A percentile compares a stretch with the other conserved stretches of the same genome.
Evolutionary conservation across 176 grass and related monocot genomes (phyloP).

Genomic region (Oryza rufipogon): DNA sequence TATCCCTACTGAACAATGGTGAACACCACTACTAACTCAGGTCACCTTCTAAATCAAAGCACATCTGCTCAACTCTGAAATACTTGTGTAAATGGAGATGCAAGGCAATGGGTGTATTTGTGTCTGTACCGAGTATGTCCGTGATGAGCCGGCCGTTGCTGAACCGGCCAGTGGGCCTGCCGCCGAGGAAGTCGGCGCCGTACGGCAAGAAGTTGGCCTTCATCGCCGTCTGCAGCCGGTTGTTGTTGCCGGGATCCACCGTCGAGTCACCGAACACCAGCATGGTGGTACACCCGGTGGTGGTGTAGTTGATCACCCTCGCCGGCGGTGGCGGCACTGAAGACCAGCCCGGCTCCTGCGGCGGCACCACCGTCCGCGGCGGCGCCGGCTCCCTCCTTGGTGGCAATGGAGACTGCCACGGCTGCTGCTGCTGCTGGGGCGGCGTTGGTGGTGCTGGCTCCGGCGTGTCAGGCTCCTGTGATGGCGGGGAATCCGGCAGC

Average conservation of each 20-base stretch:
- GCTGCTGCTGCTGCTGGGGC: background rate
- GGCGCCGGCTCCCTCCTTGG: slow-evolving; percentile 4
- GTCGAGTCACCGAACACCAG: slow-evolving; percentile 68
- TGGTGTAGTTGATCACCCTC: slow-evolving; percentile 3
- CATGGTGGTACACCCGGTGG: slow-evolving; percentile 42
- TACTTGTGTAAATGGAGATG: background rate
- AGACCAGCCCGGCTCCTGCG: slow-evolving; percentile 25
- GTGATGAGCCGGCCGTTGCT: slow-evolving; percentile 59
- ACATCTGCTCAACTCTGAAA: background rate
- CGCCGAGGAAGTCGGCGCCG: slow-evolving; percentile 38
- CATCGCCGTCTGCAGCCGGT: slow-evolving; percentile 44
- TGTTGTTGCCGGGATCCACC: slow-evolving; percentile 70
- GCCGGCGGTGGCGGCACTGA: background rate
- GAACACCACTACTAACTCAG: background rate
- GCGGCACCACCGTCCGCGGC: slow-evolving; percentile 31
- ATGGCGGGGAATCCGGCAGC: background rate
- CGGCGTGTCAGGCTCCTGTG: background rate
- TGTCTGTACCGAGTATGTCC: slow-evolving; percentile 54
- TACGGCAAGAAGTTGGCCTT: slow-evolving; percentile 67
- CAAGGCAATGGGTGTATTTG: background rate
- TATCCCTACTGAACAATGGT: background rate
- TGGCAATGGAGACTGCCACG: background rate
- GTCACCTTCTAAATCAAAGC: background rate
- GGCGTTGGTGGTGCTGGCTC: slow-evolving; percentile 8
- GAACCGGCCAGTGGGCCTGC: slow-evolving; percentile 60